Base-by-base conservation (phyloP, 148 eudicot genomes). In the Persicaria maculosa region DNA sequence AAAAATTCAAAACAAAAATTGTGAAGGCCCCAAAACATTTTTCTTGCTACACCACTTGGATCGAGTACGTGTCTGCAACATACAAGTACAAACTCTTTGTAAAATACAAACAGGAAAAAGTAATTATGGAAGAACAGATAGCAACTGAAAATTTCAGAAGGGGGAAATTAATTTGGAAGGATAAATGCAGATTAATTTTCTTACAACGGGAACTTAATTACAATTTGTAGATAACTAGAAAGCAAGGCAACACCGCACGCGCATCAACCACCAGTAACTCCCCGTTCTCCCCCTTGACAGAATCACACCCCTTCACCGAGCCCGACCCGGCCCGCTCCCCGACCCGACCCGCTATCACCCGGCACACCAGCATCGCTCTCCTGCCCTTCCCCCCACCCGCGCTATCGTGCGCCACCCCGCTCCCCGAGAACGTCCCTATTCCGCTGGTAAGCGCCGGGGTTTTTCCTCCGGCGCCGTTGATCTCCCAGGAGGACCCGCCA, bases 301-400 rank as follows among this genome's bases (percentile, higher is more conserved):
- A 10, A 15, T 45, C 72, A 8, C 4, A 20, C 15, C 81, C 81
- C 45, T 75, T 36, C 57, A 71, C 17, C 74, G 81, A 77, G 43
- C 80, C 84, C 4, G 52, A 17, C 50, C 83, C 84, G 47, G 71
- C 53, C 76, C 81, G 75, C 19, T 86, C 83, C 0, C 82, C 22
- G 0, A 93, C 88, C 79, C 97, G 93, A 47, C 99, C 99, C 81
- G 99, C 92, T 36, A 95, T 81, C 4, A 95, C 99, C 88, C 98
- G 87, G 72, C 98, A 94, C 0, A 90, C 91, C 69, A 89, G 73
- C 98, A 91, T 93, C 0, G 88, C 96, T 78, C 97, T 75, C 71
- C 88, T 69, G 25, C 97, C 97, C 62, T 71, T 81, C 22, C 93
- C 93, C 10, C 92, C 87, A 14, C 97, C 97, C 1, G 88, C 91